Conservation (phyloP, 2,329 filamentous ascomycete genomes). For the Colletotrichum acutatum region DNA sequence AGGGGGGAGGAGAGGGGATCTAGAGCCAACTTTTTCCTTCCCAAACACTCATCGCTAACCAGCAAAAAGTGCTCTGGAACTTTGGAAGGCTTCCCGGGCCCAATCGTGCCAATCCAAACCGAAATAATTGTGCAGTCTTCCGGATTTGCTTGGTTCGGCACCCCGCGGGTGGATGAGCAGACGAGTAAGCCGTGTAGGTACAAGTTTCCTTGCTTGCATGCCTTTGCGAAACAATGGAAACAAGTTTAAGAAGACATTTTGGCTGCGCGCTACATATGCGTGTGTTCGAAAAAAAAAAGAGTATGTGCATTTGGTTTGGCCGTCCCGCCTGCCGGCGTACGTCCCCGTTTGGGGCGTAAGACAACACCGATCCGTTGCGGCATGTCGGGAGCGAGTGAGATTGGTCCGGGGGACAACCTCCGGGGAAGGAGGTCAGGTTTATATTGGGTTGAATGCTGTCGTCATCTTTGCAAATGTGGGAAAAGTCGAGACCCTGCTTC, state of each 20-base stretch:
- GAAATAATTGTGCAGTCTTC: constrained; percentile 1
- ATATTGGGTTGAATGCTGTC: neutral
- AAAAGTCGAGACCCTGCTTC: constrained; percentile 1
- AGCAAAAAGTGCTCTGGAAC: neutral
- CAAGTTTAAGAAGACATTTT: neutral
- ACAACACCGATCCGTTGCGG: neutral
- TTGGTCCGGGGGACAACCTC: constrained; percentile 14
- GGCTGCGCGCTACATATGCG: neutral
- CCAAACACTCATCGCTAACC: neutral
- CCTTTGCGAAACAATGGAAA: neutral
- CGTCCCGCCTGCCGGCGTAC: neutral
- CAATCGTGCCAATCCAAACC: neutral
- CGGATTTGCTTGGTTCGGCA: neutral
- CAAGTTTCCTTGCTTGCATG: neutral
- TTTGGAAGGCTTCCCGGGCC: neutral
- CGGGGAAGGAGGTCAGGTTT: neutral
- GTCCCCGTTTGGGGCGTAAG: neutral
- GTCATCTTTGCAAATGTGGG: neutral
- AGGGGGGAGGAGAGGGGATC: too few relatives aligned
- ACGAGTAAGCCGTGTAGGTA: neutral
- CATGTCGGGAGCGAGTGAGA: neutral
- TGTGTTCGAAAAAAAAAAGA: neutral
- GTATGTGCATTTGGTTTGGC: neutral
- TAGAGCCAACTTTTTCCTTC: neutral
- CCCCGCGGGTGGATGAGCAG: neutral